Base-by-base conservation (phyloP, 2,329 filamentous ascomycete genomes). In the Mycosphaerella arachidis region DNA sequence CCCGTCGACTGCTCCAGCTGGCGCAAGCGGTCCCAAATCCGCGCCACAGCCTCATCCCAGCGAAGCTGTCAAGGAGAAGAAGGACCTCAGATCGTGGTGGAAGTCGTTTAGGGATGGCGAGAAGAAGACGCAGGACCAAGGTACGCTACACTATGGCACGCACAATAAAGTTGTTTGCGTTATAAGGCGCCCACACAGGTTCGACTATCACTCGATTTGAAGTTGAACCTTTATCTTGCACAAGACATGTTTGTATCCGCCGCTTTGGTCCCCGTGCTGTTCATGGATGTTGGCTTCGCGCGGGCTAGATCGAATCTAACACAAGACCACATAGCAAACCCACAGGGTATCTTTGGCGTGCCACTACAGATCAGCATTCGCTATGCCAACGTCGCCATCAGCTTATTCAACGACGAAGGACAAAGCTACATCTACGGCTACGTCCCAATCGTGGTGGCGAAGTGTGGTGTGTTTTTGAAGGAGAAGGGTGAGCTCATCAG, bases 401-500 rank as follows among this genome's bases (percentile, higher is more conserved):
- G 93, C 24, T 84, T 99, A 30, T 90, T 94, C 66, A 92, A 97
- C 73, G 91, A 93, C 66, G 84, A 94, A 66, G 93, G 93, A 33
- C 86, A 94, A 75, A 96, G 91, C 77, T 97, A 96, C 75, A 97
- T 97, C 56, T 99, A 97, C 75, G 94, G 94, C 71, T 97, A 97
- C 72, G 93, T 99, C 7, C 94, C 94, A 18, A 97, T 99, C 66
- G 93, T 99, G 48, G 93, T 99, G 56, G 94, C 94, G 37, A 99
- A 99, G 76, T 97, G 94, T 74, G 94, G 94, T 63, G 92, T 99
- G 4, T 99, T 92, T 68, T 75, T 99, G 66, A 99, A 99, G 76
- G 94, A 99, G 75, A 97, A 96, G 84, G 94, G 94, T 97, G 76
- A 66, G 84, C n/a, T 16, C 18, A 18, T 1, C n/a, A 30, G 56